A percentile compares a stretch with the other conserved stretches of the same genome.
Conservation (phyloP, 805 yeast species). For the Monosporozyma aerobia region DNA sequence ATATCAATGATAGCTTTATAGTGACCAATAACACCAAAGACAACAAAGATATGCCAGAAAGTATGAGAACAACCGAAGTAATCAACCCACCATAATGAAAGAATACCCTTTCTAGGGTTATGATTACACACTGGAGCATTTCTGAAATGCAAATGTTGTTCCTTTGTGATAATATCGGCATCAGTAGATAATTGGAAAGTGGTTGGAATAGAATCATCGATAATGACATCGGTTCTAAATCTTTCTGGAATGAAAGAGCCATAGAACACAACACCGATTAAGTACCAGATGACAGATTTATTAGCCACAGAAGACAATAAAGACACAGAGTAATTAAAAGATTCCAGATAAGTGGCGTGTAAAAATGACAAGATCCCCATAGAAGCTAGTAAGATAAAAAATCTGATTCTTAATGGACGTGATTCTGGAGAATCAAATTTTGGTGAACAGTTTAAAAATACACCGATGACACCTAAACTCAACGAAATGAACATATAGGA, state of each 20-base stretch:
- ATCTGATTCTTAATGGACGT: constrained; percentile 66
- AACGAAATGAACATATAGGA: constrained; percentile 53
- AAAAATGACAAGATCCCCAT: constrained; percentile 61
- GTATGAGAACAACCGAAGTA: constrained; percentile 73
- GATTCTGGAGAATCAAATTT: constrained; percentile 81
- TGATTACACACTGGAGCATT: constrained; percentile 31
- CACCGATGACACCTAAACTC: constrained; percentile 61
- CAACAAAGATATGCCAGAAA: constrained; percentile 88
- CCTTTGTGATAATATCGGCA: constrained; percentile 25
- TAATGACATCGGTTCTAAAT: constrained; percentile 61
- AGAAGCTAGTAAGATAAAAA: constrained; percentile 68
- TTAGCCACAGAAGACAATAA: constrained; percentile 57
- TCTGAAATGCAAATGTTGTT: constrained; percentile 33
- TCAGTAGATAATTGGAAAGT: constrained; percentile 24
- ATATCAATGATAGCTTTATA: constrained; percentile 69
- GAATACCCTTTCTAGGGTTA: constrained; percentile 22
- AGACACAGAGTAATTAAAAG: constrained; percentile 40
- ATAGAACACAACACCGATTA: constrained; percentile 76
- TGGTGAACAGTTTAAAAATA: constrained; percentile 85
- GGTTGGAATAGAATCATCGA: constrained; percentile 39
- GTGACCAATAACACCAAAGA: constrained; percentile 84
- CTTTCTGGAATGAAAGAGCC: constrained; percentile 86
- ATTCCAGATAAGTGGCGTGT: constrained; percentile 46
- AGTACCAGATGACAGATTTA: constrained; percentile 65
- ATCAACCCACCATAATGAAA: constrained; percentile 78